Conservation (phyloP, 768 basidiomycete genomes). For the Auriscalpium vulgare region DNA sequence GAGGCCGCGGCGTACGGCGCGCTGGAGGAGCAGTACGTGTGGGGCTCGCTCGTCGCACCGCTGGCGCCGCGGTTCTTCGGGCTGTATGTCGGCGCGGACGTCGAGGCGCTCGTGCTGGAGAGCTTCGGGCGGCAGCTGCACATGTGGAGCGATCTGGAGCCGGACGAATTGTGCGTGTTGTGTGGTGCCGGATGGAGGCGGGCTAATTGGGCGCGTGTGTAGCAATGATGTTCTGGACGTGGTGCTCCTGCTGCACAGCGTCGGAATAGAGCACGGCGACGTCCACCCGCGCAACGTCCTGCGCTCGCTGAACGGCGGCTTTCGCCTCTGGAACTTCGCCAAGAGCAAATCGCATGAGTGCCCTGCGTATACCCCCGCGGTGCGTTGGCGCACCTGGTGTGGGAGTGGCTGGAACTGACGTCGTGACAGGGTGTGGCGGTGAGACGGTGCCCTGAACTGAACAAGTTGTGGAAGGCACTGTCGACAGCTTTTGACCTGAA, state of each 20-base stretch:
- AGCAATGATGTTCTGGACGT: not conserved
- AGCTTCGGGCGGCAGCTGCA: not conserved
- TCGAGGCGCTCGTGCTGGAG: not conserved
- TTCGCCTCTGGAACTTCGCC: not conserved
- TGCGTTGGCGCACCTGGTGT: too few relatives aligned
- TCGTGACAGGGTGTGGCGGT: too few relatives aligned
- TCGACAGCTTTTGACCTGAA: too few relatives aligned
- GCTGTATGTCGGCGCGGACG: not conserved
- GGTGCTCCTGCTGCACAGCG: not conserved
- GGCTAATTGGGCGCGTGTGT: not conserved
- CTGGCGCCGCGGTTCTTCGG: not conserved
- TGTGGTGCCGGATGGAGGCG: not conserved
- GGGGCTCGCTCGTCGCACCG: not conserved
- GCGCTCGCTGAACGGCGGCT: not conserved
- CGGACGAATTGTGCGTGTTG: not conserved
- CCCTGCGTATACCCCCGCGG: not conserved
- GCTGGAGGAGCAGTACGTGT: not conserved
- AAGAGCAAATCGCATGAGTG: not conserved
- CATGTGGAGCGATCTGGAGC: not conserved
- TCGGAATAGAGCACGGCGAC: not conserved
- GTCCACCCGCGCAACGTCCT: not conserved
- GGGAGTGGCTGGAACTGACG: too few relatives aligned
- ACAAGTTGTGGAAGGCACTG: too few relatives aligned
- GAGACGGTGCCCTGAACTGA: too few relatives aligned
- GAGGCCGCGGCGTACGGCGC: not conserved